These are phyloP conservation scores for Neoboletus magnificus DNA, from an alignment of 768 basidiomycete species.

Conservation along the genomic window DNA sequence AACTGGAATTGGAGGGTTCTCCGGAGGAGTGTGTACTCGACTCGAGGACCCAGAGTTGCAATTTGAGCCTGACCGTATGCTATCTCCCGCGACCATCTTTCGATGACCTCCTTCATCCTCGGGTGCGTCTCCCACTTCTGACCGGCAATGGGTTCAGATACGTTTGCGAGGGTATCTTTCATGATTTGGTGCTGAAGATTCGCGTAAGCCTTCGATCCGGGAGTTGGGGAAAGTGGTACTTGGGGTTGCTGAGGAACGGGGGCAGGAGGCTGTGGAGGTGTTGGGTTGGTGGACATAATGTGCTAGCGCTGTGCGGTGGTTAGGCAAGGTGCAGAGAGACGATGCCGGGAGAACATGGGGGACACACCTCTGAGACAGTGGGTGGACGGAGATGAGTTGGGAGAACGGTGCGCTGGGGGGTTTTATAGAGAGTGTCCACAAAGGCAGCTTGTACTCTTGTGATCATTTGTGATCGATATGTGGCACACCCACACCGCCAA, in stretches of 20 bases:
- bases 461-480: constrained; percentile 34
- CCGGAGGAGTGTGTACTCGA: constrained; percentile 10
- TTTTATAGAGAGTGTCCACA: constrained; percentile 29
- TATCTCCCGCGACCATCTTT: constrained; percentile 18
- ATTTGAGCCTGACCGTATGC: constrained; percentile 21
- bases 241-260: neutral
- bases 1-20: constrained; percentile 18
- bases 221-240: constrained; percentile 9
- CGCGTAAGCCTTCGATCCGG: constrained; percentile 19
- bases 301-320: constrained; percentile 1
- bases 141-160: constrained; percentile 17
- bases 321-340: neutral
- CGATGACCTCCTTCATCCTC: neutral
- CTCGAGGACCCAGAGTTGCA: constrained; percentile 15
- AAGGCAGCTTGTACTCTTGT: constrained; percentile 23
- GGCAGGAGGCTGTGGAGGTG: constrained; percentile 10
- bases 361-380: constrained; percentile 5
- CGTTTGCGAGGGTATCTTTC: constrained; percentile 13
- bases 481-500: constrained; percentile 26
- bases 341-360: neutral
- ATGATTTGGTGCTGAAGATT: constrained; percentile 18
- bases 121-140: neutral
- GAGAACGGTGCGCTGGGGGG: neutral
- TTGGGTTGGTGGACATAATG: constrained; percentile 15
- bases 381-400: neutral